Evolutionary conservation across 23 red algal genomes (phyloP).

Genomic region (Gracilaria domingensis): DNA sequence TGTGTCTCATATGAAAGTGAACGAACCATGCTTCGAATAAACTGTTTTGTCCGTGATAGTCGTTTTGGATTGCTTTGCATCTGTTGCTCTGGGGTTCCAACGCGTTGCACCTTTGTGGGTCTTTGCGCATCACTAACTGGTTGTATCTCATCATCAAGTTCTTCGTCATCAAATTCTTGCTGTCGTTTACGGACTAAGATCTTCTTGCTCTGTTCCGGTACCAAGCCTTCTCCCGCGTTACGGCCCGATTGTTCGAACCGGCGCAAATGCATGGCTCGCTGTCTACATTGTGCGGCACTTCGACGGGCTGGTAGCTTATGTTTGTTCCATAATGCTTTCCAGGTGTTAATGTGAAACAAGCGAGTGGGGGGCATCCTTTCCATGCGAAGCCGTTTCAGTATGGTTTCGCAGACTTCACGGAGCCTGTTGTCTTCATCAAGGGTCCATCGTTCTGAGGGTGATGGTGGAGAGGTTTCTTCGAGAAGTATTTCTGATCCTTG

Average conservation of each 20-base stretch:
- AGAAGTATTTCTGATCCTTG: background rate
- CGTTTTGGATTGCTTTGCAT: background rate
- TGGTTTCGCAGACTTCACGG: background rate
- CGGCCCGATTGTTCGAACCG: too few relatives aligned
- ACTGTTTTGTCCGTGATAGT: background rate
- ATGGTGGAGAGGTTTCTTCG: background rate
- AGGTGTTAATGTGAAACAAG: background rate
- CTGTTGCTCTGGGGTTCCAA: background rate
- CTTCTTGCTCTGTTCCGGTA: background rate
- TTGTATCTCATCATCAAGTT: conserved; percentile 10
- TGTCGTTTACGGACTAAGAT: background rate
- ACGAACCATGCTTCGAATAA: conserved; percentile 36
- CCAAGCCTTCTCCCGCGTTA: background rate
- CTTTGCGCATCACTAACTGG: background rate
- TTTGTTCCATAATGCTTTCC: background rate
- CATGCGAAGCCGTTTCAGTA: background rate
- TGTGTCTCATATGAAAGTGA: conserved; percentile 32
- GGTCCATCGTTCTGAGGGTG: background rate
- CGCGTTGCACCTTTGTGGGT: background rate
- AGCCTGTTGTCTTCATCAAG: conserved; percentile 15
- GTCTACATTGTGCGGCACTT: background rate
- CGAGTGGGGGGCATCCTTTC: too few relatives aligned
- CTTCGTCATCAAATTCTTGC: background rate
- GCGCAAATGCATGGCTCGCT: background rate
- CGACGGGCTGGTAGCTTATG: background rate